Conservation (phyloP, 2,329 filamentous ascomycete species). For the Periconia sp. region DNA sequence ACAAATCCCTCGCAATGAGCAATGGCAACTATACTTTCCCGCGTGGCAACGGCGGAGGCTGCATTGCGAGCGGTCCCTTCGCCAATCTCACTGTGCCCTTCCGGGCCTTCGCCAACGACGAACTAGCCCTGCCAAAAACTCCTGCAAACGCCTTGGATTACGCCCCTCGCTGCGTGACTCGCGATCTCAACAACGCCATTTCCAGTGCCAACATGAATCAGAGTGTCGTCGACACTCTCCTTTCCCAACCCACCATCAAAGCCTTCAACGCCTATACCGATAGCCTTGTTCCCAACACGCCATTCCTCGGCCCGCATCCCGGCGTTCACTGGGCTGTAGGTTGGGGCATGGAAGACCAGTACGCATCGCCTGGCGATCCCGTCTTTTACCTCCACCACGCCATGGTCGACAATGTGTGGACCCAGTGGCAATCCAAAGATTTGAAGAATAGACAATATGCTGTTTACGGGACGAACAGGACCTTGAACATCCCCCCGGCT, state of each 20-base stretch:
- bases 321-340: slow-evolving; percentile 45
- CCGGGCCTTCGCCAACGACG: slow-evolving; percentile 18
- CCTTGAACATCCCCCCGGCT: no score
- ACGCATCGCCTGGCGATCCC: slow-evolving; percentile 30
- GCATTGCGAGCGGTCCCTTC: slow-evolving; percentile 56
- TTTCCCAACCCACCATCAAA: slow-evolving; percentile 7
- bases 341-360: slow-evolving; percentile 40
- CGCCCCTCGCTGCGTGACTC: slow-evolving; percentile 28
- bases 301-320: slow-evolving; percentile 36
- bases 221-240: background rate
- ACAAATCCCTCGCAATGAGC: slow-evolving; percentile 11
- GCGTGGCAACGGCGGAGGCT: slow-evolving; percentile 57
- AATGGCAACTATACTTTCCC: slow-evolving; percentile 37
- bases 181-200: slow-evolving; percentile 22
- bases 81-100: slow-evolving; percentile 39
- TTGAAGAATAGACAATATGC: no score
- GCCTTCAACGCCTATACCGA: slow-evolving; percentile 28
- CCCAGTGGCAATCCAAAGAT: slow-evolving; percentile 25
- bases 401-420: slow-evolving; percentile 50
- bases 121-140: slow-evolving; percentile 25
- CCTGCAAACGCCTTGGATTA: slow-evolving; percentile 25
- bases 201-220: slow-evolving; percentile 5
- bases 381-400: slow-evolving; percentile 53
- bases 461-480: no score
- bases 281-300: slow-evolving; percentile 20